A percentile compares a stretch with the other conserved stretches of the same genome.
These are phyloP conservation scores for Pelagomonas calceolata DNA, from an alignment of 108 stramenopile species.

Conservation along the genomic window DNA sequence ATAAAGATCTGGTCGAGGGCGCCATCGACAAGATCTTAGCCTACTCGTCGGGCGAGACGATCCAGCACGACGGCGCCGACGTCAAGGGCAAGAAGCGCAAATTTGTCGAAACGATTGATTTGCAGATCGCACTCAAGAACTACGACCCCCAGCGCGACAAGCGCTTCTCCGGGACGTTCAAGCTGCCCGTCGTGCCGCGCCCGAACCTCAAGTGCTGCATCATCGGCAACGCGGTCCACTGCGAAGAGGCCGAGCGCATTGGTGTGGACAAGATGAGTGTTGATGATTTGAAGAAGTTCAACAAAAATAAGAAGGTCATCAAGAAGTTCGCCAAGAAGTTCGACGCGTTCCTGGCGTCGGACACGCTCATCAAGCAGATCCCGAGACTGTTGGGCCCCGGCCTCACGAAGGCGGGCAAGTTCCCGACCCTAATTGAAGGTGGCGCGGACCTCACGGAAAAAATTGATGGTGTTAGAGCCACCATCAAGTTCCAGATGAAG, in stretches of 20 bases:
- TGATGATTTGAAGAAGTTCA: conserved; percentile 99
- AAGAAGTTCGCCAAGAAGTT: conserved; percentile 99
- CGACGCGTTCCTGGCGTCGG: conserved; percentile 98
- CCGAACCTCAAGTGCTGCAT: conserved; percentile 96
- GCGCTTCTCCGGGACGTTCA: conserved; percentile 99
- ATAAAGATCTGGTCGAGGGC: conserved; percentile 29
- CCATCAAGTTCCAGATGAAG: conserved; percentile 99
- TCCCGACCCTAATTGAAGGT: conserved; percentile 85
- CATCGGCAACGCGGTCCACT: conserved; percentile 95
- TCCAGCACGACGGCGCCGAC: conserved; percentile 9
- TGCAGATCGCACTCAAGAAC: conserved; percentile 97
- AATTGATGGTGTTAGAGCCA: conserved; percentile 94
- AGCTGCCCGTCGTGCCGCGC: conserved; percentile 81
- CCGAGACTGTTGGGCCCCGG: conserved; percentile 98
- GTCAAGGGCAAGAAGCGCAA: conserved; percentile 96
- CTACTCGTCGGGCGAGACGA: conserved; percentile 38
- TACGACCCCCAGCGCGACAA: conserved; percentile 99
- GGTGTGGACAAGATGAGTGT: conserved; percentile 92
- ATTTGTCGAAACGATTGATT: conserved; percentile 94
- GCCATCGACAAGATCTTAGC: conserved; percentile 38
- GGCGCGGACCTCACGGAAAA: conserved; percentile 93
- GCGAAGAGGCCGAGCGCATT: conserved; percentile 96
- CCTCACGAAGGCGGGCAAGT: conserved; percentile 99
- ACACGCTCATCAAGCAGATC: conserved; percentile 98
- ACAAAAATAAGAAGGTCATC: conserved; percentile 99